Evolutionary conservation across 208 protist genomes (phyloP).

Genomic region (Leishmania arabica): DNA sequence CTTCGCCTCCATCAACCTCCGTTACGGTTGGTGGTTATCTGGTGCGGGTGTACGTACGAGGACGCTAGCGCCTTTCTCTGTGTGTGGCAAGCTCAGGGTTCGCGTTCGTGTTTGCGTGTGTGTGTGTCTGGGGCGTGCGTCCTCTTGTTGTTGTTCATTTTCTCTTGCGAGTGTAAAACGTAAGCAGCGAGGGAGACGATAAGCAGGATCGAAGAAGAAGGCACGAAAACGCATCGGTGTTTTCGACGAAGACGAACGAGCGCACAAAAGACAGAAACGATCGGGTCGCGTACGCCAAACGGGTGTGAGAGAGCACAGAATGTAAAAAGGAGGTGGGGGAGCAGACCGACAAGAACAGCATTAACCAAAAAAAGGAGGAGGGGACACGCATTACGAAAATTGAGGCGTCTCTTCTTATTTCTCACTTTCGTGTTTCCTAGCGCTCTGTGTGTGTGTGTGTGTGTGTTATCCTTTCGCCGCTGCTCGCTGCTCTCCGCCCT

Average conservation of each 20-base stretch:
- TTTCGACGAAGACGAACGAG: background rate
- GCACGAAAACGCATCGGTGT: background rate
- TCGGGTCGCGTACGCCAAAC: background rate
- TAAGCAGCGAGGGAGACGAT: background rate
- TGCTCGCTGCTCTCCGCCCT: background rate
- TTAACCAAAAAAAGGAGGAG: too few species aligned
- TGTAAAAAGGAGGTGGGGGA: background rate
- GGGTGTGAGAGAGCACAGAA: background rate
- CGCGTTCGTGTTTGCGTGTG: background rate
- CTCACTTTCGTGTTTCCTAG: background rate
- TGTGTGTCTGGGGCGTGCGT: background rate
- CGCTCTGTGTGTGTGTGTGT: too few species aligned
- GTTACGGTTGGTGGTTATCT: background rate
- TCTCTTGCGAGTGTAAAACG: background rate
- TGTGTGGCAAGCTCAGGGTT: too few species aligned
- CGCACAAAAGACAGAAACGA: background rate
- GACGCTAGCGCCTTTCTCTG: too few species aligned
- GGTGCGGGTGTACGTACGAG: too few species aligned
- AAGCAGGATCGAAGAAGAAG: background rate
- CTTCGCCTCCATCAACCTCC: background rate
- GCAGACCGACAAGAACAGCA: background rate
- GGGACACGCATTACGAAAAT: background rate
- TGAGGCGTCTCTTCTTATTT: background rate
- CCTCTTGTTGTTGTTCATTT: background rate
- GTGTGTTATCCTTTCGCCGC: background rate